These are phyloP conservation scores for Rubia yunnanensis DNA, from an alignment of 257 asterid species.

Conservation along the genomic window DNA sequence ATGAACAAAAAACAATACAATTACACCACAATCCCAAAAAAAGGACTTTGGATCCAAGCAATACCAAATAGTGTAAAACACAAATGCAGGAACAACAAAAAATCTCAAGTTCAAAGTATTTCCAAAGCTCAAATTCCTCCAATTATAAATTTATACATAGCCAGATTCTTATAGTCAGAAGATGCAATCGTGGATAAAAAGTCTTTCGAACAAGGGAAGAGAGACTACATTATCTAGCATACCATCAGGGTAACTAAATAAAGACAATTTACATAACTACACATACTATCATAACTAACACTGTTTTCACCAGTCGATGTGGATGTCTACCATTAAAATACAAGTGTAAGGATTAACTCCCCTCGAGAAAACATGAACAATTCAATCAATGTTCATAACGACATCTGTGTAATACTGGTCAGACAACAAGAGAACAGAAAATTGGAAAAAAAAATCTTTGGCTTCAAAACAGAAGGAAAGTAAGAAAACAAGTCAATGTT, in stretches of 20 bases:
- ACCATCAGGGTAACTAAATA: neutral
- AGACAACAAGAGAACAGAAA: constrained; percentile 1
- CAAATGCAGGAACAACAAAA: neutral
- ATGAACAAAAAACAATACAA: neutral
- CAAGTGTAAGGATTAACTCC: too few relatives aligned
- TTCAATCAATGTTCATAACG: too few relatives aligned
- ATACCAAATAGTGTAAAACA: neutral
- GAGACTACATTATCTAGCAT: neutral
- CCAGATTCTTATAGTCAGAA: neutral
- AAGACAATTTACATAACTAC: neutral
- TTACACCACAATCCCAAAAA: neutral
- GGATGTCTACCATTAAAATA: neutral
- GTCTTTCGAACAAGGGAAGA: neutral
- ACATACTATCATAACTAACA: neutral
- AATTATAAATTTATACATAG: neutral
- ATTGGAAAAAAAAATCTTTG: neutral
- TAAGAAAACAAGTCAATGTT: neutral
- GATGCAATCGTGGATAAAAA: neutral
- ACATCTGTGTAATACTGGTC: neutral
- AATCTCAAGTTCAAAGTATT: neutral
- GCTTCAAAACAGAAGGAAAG: neutral
- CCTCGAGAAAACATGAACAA: too few relatives aligned
- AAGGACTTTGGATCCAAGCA: neutral
- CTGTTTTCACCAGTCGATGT: neutral
- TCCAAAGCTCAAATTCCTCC: neutral